These are phyloP conservation scores for Waitea zeae DNA, from an alignment of 1,284 basidiomycete species.

Conservation along the genomic window DNA sequence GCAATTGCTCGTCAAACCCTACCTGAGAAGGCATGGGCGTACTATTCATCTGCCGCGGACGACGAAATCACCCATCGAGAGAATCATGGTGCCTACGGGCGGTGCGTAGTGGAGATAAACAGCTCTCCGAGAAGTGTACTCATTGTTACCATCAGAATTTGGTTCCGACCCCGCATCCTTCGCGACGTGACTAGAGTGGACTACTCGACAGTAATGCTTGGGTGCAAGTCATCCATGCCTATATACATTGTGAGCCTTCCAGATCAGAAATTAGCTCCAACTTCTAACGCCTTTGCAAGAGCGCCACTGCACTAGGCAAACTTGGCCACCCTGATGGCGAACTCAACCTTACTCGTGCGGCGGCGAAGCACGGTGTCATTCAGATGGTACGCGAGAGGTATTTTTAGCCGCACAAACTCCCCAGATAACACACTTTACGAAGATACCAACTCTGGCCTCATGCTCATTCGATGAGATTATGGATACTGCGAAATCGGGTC, in stretches of 20 bases:
- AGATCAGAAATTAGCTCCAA: constrained; percentile 17
- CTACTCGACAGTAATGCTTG: constrained; percentile 69
- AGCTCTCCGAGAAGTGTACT: not conserved
- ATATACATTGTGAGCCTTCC: constrained; percentile 46
- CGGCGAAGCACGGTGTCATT: constrained; percentile 63
- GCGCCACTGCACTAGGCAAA: constrained; percentile 74
- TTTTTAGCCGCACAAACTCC: not conserved
- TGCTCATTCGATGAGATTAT: constrained; percentile 84
- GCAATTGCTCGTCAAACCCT: constrained; percentile 60
- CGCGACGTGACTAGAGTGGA: constrained; percentile 74
- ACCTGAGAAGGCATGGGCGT: constrained; percentile 76
- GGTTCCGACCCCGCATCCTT: constrained; percentile 85
- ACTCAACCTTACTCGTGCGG: constrained; percentile 72
- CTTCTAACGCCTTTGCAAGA: constrained; percentile 18
- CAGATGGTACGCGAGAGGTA: constrained; percentile 78
- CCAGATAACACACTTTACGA: not conserved
- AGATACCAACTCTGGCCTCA: constrained; percentile 68
- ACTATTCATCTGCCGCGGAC: constrained; percentile 77
- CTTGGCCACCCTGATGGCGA: constrained; percentile 91
- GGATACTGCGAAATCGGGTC: constrained; percentile 58
- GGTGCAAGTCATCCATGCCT: constrained; percentile 57
- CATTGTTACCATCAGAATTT: constrained; percentile 35
- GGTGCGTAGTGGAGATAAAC: constrained; percentile 22
- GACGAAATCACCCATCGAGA: constrained; percentile 82
- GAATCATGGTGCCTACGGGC: constrained; percentile 76